A percentile compares a stretch with the other conserved stretches of the same genome.
phyloP scores from a whole-genome alignment of 164 flowering plant species.

The Macadamia tetraphylla region DNA sequence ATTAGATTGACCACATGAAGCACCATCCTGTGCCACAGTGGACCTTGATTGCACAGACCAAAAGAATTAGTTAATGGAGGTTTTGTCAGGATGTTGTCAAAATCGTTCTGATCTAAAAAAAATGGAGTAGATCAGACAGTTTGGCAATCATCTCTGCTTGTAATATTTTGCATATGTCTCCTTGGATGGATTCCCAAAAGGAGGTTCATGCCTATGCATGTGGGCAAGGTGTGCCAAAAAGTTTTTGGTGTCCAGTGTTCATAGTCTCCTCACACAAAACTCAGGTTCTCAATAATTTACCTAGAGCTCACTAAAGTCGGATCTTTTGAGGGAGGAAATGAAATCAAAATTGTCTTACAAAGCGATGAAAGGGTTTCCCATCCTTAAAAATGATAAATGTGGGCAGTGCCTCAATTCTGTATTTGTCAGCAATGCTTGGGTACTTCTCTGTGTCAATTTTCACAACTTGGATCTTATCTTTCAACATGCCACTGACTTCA shows the following conservation, averaged over 20 bases:
- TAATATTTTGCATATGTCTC: too few relatives aligned
- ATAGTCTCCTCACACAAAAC: neutral
- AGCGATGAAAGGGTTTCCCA: constrained; percentile 75
- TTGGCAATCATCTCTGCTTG: too few relatives aligned
- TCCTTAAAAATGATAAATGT: constrained; percentile 85
- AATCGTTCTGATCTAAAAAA: too few relatives aligned
- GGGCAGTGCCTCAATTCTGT: constrained; percentile 72
- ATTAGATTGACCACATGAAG: neutral
- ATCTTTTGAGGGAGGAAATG: too few relatives aligned
- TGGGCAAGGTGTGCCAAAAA: too few relatives aligned
- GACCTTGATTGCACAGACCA: neutral
- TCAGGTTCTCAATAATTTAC: neutral
- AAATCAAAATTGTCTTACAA: constrained; percentile 50
- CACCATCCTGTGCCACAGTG: neutral
- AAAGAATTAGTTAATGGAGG: neutral
- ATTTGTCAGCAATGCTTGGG: constrained; percentile 68
- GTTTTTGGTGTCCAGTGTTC: neutral
- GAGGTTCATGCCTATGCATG: too few relatives aligned
- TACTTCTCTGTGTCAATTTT: constrained; percentile 95
- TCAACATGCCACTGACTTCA: constrained; percentile 51
- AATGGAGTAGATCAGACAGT: too few relatives aligned
- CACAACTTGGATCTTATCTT: constrained; percentile 72
- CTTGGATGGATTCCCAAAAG: too few relatives aligned
- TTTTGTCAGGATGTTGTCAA: neutral
- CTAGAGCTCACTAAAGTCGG: neutral